Evolutionary conservation across 305 asterid species (phyloP), one percentile per base, ranked within the genome.

Genomic region (Plantago rigida): DNA sequence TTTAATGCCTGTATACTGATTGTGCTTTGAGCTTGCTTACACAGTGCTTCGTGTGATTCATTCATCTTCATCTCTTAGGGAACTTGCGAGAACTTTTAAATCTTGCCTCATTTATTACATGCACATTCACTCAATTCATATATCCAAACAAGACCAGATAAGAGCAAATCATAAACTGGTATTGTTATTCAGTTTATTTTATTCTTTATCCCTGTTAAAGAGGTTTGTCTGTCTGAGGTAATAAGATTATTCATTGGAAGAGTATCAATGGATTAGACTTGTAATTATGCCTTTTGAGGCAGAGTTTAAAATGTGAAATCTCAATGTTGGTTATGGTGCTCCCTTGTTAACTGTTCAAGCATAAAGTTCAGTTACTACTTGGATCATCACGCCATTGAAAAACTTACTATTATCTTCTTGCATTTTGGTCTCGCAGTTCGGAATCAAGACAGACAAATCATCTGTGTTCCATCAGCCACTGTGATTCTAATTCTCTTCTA

Each of bases 381-480:
- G 0, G 51, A 56, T 44, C 52, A 51, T 54, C 47, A n/a, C 49
- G 44, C 39, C 52, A 9, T 57, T n/a, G n/a, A 54, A 24, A 3
- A 29, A 28, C 56, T 51, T 17, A 60, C 62, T 56, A 69, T 71
- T 50, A 63, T 60, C 48, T 61, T 71, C 65, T n/a, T 71, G 39
- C 66, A 63, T 72, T 76, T 71, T 65, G 50, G 69, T 59, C 65
- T 59, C 70, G 59, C 94, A 92, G 99, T 71, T 79, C 91, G 66
- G 96, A 84, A 77, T 88, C 96, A 59, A 73, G 81, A 61, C 95
- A 92, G 62, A 92, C 99, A 29, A 88, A 92, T 69, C 87, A 86
- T 70, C 77, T 92, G 59, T 92, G 99, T 80, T 92, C 99, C 71
- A 92, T 92, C 75, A 92, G 87, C 81, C 88, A 84, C 60, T 92